phyloP scores from a whole-genome alignment of 495 filamentous ascomycete genomes.

The Astrocystis sublimbata region DNA sequence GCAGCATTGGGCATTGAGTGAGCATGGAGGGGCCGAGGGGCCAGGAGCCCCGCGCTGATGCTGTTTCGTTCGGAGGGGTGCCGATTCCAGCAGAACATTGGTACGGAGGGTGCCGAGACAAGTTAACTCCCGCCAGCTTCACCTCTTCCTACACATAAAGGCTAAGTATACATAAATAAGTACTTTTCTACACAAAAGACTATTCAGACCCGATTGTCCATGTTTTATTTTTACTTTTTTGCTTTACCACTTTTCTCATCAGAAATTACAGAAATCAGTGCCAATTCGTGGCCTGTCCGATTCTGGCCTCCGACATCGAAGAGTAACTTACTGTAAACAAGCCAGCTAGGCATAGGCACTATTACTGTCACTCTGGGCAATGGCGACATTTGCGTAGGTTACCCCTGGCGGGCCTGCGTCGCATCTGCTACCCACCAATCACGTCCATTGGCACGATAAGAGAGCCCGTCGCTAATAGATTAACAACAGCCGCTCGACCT shows the following conservation, averaged over 20 bases:
- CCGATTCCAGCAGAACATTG: neutral
- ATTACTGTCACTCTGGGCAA: slow-evolving; percentile 17
- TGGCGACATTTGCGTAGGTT: slow-evolving; percentile 53
- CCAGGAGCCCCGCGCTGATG: neutral
- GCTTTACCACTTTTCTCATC: too few species aligned
- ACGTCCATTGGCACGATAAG: slow-evolving; percentile 7
- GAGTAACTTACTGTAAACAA: neutral
- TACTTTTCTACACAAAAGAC: neutral
- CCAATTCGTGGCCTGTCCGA: neutral
- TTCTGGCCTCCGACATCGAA: neutral
- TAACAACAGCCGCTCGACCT: slow-evolving; percentile 41
- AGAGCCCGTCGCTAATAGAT: slow-evolving; percentile 37
- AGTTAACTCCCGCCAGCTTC: too few species aligned
- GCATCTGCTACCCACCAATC: slow-evolving; percentile 3
- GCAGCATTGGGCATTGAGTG: too few species aligned
- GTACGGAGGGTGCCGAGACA: too few species aligned
- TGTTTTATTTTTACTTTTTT: too few species aligned
- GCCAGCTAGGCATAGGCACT: neutral
- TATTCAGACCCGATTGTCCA: neutral
- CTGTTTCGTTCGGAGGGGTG: slow-evolving; percentile 10
- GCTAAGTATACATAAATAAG: neutral
- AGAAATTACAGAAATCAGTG: too few species aligned
- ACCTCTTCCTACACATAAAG: too few species aligned
- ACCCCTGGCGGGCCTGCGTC: slow-evolving; percentile 13
- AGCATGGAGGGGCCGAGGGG: too few species aligned